Evolutionary conservation across 2,329 filamentous ascomycete genomes (phyloP), one percentile per base, ranked within the genome.

Genomic region (Talaromyces sp.): DNA sequence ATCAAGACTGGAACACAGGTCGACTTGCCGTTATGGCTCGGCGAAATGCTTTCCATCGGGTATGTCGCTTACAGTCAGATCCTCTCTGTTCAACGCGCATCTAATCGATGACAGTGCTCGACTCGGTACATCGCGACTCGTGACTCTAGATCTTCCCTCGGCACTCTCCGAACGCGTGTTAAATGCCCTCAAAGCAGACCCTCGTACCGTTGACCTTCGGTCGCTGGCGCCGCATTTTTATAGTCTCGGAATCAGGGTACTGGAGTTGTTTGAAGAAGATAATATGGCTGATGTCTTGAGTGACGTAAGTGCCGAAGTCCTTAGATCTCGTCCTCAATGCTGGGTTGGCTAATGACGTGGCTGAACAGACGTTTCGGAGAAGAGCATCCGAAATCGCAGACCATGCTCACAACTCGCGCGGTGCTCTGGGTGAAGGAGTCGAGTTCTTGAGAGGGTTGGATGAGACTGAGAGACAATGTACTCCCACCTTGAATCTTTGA

Each of bases 251-350:
- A 88, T 91, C 50, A 85, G 91, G 58, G 92, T 97, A 76, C 81
- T 98, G 65, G 93, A 97, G 64, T 77, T 99, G 0, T 96, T 96
- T 66, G 93, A 97, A 63, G 93, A 96, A 75, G 87, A 97, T 62
- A 90, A 92, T 62, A 84, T 90, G 73, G 83, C 85, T 18, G 86
- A 91, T 66, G 86, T 95, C 21, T 75, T 93, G 68, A 83, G 85
- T 62, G 82, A 79, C 69, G 78, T 80, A 69, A 63, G 72, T 66
- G 28, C 28, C 6, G 28, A 6, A 28, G 46, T 14, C 48, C 25
- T 12, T 16, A 11, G 6, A 35, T 5, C 11, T n/a, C 12, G 6
- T 21, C 28, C 16, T 3, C 3, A 28, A 28, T 46, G n/a, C 16
- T 46, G 9, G 18, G 40, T 61, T 25, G 40, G 21, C 37, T 21